These are phyloP conservation scores for Cytidiella melzeri DNA, from an alignment of 768 basidiomycete genomes.

Conservation along the genomic window DNA sequence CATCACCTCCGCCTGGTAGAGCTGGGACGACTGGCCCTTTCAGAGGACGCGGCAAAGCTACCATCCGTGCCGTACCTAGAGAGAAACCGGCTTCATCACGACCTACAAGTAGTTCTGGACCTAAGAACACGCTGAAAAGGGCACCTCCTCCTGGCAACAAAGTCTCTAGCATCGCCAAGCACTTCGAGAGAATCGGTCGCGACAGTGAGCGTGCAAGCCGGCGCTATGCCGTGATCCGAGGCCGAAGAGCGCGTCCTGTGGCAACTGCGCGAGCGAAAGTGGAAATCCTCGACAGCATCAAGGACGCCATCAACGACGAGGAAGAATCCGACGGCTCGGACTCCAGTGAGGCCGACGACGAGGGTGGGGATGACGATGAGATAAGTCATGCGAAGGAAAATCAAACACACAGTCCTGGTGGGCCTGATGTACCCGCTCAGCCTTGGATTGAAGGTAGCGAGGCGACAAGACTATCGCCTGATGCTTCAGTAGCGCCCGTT, in stretches of 20 bases:
- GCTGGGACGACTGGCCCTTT: slow-evolving; percentile 22
- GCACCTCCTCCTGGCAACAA: slow-evolving; percentile 50
- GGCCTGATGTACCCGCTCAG: background rate
- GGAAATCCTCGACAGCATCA: slow-evolving; percentile 81
- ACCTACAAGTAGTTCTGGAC: slow-evolving; percentile 32
- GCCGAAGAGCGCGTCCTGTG: slow-evolving; percentile 84
- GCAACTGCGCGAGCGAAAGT: slow-evolving; percentile 84
- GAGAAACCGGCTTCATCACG: slow-evolving; percentile 35
- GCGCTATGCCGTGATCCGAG: slow-evolving; percentile 81
- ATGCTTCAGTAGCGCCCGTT: background rate
- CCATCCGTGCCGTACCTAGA: slow-evolving; percentile 28
- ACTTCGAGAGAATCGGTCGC: slow-evolving; percentile 80
- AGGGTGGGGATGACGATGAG: slow-evolving; percentile 57
- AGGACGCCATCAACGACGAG: slow-evolving; percentile 85
- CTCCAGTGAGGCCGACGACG: slow-evolving; percentile 60
- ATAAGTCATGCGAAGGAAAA: slow-evolving; percentile 27
- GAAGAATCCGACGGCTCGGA: slow-evolving; percentile 72
- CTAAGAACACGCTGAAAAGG: slow-evolving; percentile 49
- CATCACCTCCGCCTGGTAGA: slow-evolving; percentile 26
- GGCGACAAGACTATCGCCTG: background rate
- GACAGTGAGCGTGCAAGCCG: slow-evolving; percentile 72
- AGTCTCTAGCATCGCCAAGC: slow-evolving; percentile 83
- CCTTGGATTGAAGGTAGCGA: background rate
- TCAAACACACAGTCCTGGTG: slow-evolving; percentile 12
- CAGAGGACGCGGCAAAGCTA: slow-evolving; percentile 28